Base-by-base conservation (phyloP, 2,329 filamentous ascomycete species). In the Arthroderma sp. region DNA sequence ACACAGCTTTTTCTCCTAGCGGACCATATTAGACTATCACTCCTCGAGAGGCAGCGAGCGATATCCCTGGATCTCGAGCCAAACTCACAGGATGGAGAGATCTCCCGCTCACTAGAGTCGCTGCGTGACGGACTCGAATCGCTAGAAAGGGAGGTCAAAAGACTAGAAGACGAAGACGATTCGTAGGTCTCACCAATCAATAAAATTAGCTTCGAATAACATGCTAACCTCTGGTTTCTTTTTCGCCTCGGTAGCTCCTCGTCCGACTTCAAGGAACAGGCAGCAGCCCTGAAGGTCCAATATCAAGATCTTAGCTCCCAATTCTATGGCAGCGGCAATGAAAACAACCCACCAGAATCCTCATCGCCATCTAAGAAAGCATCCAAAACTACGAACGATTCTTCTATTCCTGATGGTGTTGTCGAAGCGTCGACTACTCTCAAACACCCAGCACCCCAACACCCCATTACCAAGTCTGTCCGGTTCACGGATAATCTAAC, bases 1-100 rank as follows among this genome's bases (percentile, higher is more conserved):
- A 73, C 74, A 9, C 88, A 95, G 64, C 81, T 96, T 53, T 86
- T 88, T 62, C 81, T 96, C 44, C 78, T 96, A 47, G 86, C 88
- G 57, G 91, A 98, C 68, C 89, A 96, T 66, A 85, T 96, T 72
- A 95, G 96, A 67, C 78, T 96, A 49, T 94, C 88, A 9, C 75
- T 98, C 10, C 79, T 96, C 28, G 91, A 96, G 69, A 80, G 89
- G 47, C 82, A 94, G 67, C 81, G 89, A 47, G 86, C 88, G 40
- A 78, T 85, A 56, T 83, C 80, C 9, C 74, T 94, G 38, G 80
- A 86, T 53, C 75, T 94, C 45, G 78, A 86, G 47, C 78, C 78
- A 42, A 83, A 83, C 59, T 79, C 81, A 15, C 85, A 94, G 64
- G 87, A 95, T 67, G 82, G 83, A 36, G 84, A 94, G 62, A 88